Percentiles rank a stretch among this genome's conserved stretches.
These are phyloP conservation scores for Auricularia heimuer DNA, from an alignment of 768 basidiomycete species.

Conservation along the genomic window DNA sequence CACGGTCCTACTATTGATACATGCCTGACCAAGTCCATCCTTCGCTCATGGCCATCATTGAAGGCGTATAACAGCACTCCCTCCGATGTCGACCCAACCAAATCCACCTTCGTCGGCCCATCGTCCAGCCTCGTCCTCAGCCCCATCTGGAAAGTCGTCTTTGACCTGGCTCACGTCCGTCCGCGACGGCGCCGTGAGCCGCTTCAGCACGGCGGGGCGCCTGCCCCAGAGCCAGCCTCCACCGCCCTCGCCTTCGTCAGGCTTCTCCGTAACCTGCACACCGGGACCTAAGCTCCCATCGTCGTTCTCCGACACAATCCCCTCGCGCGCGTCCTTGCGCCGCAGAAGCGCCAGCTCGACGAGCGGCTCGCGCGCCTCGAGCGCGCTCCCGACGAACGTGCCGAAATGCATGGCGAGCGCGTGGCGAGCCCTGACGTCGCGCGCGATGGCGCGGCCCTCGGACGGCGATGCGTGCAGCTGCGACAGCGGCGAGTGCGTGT, in stretches of 20 bases:
- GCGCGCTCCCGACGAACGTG: slow-evolving; percentile 33
- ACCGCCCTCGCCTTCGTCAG: not conserved
- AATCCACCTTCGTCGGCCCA: too few relatives aligned
- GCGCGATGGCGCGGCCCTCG: slow-evolving; percentile 30
- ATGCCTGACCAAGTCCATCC: too few relatives aligned
- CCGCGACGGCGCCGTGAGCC: not conserved
- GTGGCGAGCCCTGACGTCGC: slow-evolving; percentile 27
- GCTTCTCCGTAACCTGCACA: not conserved
- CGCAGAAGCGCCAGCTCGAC: slow-evolving; percentile 17
- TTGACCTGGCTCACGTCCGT: not conserved
- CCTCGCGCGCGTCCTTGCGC: not conserved
- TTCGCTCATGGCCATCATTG: too few relatives aligned
- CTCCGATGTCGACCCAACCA: too few relatives aligned
- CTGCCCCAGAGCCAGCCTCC: not conserved
- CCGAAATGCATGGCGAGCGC: slow-evolving; percentile 35
- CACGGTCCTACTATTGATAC: too few relatives aligned
- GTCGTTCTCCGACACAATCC: too few relatives aligned
- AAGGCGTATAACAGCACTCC: too few relatives aligned
- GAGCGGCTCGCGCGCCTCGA: slow-evolving; percentile 31
- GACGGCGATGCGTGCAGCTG: slow-evolving; percentile 32
- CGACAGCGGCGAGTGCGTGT: slow-evolving; percentile 23
- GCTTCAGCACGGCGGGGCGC: not conserved
- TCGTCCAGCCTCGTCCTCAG: too few relatives aligned
- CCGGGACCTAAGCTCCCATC: not conserved
- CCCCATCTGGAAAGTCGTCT: too few relatives aligned